Base-by-base conservation (phyloP, 2,329 filamentous ascomycete species). In the Fusarium sublunatum region DNA sequence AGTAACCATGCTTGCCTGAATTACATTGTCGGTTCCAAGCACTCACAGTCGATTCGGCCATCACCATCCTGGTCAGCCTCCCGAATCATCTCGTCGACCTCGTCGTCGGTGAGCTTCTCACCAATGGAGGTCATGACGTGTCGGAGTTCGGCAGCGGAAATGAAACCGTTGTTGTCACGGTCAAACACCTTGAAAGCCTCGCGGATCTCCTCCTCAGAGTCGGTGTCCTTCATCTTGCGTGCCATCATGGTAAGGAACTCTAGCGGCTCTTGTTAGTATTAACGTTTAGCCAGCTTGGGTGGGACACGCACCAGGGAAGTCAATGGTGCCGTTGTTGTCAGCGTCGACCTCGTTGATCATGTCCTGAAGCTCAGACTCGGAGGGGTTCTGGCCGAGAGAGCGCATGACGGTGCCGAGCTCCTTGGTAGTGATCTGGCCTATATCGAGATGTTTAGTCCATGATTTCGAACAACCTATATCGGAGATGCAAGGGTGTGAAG, bases 291-390 rank as follows among this genome's bases (percentile, higher is more conserved):
- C 36, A 8, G 12, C 12, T 15, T 41, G 31, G n/a, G 35, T 39
- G 28, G 47, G 45, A 43, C 19, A 43, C 86, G 71, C 86, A 94
- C 91, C 91, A 74, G 91, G 91, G 78, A 95, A 95, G 77, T 95
- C 91, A 74, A 95, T 95, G 70, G 91, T 95, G 79, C 91, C 91
- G 75, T 94, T 95, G 86, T 94, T 95, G 82, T 95, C 91, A 73
- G 91, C 91, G 73, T 95, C 91, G 66, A 95, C 91, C 82, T 95
- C 91, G 80, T 95, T 94, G 82, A 95, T 95, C 91, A 95, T 95
- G 76, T 95, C 91, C 81, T 95, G 91, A 67, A 95, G 83, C 80
- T 95, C 91, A 60, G 91, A 93, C 82, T 95, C 91, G 70, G 91
- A 94, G 55, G 91, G 91, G 81, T 95, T 95, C 81, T 95, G 91